These are phyloP conservation scores for Lepidium campestre DNA, from an alignment of 441 rosid genomes.

Conservation along the genomic window DNA sequence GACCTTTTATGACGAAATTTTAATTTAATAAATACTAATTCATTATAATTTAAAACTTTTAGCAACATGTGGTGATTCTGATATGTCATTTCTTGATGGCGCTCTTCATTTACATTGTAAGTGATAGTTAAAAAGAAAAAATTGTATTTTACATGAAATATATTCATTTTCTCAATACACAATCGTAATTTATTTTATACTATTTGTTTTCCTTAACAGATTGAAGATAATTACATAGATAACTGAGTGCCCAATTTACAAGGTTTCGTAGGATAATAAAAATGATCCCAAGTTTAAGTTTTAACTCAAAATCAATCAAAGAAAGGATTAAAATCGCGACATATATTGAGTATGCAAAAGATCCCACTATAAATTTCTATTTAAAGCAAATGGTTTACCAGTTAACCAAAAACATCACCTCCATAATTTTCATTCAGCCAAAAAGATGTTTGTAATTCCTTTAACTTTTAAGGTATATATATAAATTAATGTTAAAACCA, in stretches of 20 bases:
- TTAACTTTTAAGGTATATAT: not conserved
- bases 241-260: not conserved
- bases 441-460: not conserved
- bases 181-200: not conserved
- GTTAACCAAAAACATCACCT: not conserved
- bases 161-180: not conserved
- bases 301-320: not conserved
- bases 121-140: not conserved
- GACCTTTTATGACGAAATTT: too few relatives aligned
- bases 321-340: not conserved
- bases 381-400: slow-evolving; percentile 5
- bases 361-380: slow-evolving; percentile 5
- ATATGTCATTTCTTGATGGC: too few relatives aligned
- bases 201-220: not conserved
- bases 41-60: too few relatives aligned
- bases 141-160: too few relatives aligned
- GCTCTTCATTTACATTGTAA: not conserved
- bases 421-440: not conserved
- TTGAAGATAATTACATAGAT: not conserved
- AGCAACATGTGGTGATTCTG: too few relatives aligned
- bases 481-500: not conserved
- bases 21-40: too few relatives aligned
- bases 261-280: not conserved
- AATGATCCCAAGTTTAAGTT: not conserved
- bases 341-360: slow-evolving; percentile 10